Evolutionary conservation across 305 asterid species (phyloP).

Genomic region (Ajuga reptans): DNA sequence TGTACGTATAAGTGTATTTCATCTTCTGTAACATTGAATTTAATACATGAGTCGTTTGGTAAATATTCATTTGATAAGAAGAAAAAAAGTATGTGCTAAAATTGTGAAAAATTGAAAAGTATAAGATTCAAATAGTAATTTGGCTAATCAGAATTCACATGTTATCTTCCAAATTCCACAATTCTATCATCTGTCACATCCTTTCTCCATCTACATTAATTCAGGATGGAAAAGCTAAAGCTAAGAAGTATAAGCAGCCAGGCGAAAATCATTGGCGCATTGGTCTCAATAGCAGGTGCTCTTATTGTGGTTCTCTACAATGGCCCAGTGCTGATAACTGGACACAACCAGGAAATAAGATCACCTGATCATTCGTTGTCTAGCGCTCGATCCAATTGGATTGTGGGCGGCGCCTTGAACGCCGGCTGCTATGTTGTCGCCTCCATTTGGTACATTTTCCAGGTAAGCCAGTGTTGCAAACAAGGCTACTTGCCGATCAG

Average conservation of each 20-base stretch:
- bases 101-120: too few species aligned
- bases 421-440: constrained; percentile 1
- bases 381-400: constrained; percentile 21
- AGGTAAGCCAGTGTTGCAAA: constrained; percentile 7
- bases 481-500: background rate
- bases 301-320: constrained; percentile 28
- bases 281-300: constrained; percentile 38
- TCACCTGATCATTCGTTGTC: background rate
- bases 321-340: constrained; percentile 13
- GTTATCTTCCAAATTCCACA: too few species aligned
- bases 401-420: constrained; percentile 25
- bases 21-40: too few species aligned
- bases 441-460: constrained; percentile 24
- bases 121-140: too few species aligned
- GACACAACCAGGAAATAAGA: background rate
- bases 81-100: too few species aligned
- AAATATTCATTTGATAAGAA: too few species aligned
- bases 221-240: constrained; percentile 37
- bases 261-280: constrained; percentile 30
- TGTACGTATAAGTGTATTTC: too few species aligned
- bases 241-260: constrained; percentile 29
- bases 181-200: background rate
- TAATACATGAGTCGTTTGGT: too few species aligned
- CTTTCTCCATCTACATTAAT: background rate
- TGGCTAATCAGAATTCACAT: too few species aligned